Evolutionary conservation across 139 green algal genomes (phyloP).

Genomic region (Coelastrella sp.): DNA sequence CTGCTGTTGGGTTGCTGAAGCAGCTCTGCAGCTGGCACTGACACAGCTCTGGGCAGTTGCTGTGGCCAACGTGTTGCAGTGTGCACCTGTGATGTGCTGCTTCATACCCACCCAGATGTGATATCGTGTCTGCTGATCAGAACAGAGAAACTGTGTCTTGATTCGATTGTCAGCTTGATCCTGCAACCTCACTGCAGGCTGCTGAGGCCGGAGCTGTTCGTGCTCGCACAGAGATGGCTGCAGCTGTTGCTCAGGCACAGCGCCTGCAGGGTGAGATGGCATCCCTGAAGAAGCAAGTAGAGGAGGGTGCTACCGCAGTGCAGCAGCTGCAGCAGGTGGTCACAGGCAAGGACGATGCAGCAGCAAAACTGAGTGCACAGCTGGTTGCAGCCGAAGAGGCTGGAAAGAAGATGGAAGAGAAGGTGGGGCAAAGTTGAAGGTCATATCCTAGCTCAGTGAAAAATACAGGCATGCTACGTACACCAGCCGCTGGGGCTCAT

Average conservation of each 20-base stretch:
- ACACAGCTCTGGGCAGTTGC: no score
- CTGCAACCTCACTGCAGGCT: background rate
- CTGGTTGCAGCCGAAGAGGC: slow-evolving; percentile 1
- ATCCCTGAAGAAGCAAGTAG: background rate
- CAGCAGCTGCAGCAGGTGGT: slow-evolving; percentile 22
- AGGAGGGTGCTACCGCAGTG: background rate
- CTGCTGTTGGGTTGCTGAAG: background rate
- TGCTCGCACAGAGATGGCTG: slow-evolving; percentile 41
- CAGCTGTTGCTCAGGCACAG: background rate
- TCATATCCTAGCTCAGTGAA: background rate
- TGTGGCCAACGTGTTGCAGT: no score
- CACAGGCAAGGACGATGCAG: background rate
- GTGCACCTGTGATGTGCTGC: no score
- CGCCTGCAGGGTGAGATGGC: slow-evolving; percentile 13
- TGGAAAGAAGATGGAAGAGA: background rate
- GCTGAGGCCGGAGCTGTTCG: slow-evolving; percentile 33
- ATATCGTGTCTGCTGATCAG: no score
- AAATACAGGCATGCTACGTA: no score
- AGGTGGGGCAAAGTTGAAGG: background rate
- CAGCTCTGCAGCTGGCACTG: background rate
- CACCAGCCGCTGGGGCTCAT: no score
- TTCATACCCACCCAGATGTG: no score
- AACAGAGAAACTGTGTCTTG: no score
- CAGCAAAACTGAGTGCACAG: background rate
- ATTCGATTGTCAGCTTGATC: no score